Base-by-base conservation (phyloP, 2,329 filamentous ascomycete genomes). In the Coniochaeta sp. region DNA sequence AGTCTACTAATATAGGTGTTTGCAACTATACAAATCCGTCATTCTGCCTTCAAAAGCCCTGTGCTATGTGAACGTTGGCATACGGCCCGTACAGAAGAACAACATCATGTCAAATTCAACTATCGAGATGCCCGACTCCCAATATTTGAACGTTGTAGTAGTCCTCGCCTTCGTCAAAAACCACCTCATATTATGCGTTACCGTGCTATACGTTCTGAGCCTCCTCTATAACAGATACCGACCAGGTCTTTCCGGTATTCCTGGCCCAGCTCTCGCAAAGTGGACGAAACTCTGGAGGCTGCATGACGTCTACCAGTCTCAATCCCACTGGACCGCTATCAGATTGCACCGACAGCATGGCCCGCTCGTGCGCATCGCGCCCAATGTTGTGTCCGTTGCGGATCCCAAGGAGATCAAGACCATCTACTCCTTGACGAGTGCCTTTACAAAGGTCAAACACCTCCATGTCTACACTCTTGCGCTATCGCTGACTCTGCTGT, bases 331-430 rank as follows among this genome's bases (percentile, higher is more conserved):
- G n/a, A 48, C 46, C 30, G 46, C 46, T 24, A 48, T 48, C 28
- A 48, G 28, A 22, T 24, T 48, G 18, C 46, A 48, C 30, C 46
- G 22, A 33, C 28, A 48, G 20, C 46, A 48, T 48, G 46, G 46
- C n/a, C 46, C 46, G 9, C 46, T 48, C 16, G 46, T 48, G 22
- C 46, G 46, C n/a, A 48, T 48, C 46, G 46, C 46, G 16, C 46
- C 46, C 18, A 48, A 48, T 48, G 46, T 48, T 20, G 28, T 48
- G n/a, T 48, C 46, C 28, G 46, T 48, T 6, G 46, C n/a, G 30
- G 46, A 48, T 48, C 46, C 46, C 28, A 48, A 48, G 46, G 46
- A 48, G 18, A 48, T 48, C 46, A 48, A 48, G 22, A 48, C 27
- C 46, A 48, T 48, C 16, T 48, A 48, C 28, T 12, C n/a, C 3